Evolutionary conservation across 202 grass and related monocot species (phyloP).

Genomic region (Hordeum pubiflorum): DNA sequence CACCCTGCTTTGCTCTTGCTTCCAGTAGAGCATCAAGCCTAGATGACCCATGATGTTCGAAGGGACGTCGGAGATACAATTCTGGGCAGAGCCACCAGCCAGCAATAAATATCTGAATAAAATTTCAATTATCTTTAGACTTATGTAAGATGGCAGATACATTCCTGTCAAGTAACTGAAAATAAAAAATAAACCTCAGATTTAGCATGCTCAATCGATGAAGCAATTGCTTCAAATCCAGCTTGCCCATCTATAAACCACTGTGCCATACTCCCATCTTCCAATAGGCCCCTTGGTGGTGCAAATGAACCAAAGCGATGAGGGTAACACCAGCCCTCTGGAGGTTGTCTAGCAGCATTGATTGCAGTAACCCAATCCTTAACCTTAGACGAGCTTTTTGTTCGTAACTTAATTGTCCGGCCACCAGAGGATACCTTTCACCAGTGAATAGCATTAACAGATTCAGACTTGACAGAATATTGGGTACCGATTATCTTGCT

Average conservation of each 20-base stretch:
- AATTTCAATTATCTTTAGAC: slow-evolving; percentile 23
- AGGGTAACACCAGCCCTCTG: slow-evolving; percentile 88
- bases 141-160: background rate
- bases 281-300: slow-evolving; percentile 74
- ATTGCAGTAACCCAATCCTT: slow-evolving; percentile 93
- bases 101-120: slow-evolving; percentile 89
- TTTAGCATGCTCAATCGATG: slow-evolving; percentile 90
- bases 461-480: slow-evolving; percentile 24
- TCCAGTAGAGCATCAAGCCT: slow-evolving; percentile 82
- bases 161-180: slow-evolving; percentile 1
- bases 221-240: slow-evolving; percentile 78
- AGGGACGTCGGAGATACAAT: slow-evolving; percentile 85
- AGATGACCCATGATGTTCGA: slow-evolving; percentile 62
- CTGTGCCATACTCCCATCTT: slow-evolving; percentile 70
- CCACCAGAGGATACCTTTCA: slow-evolving; percentile 79
- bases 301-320: slow-evolving; percentile 95
- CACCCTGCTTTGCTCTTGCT: slow-evolving; percentile 89
- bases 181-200: slow-evolving; percentile 60
- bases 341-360: slow-evolving; percentile 80
- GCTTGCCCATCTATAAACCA: slow-evolving; percentile 94
- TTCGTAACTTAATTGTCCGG: slow-evolving; percentile 61
- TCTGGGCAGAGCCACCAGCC: slow-evolving; percentile 97
- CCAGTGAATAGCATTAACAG: slow-evolving; percentile 24
- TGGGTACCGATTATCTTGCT: background rate
- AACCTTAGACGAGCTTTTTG: slow-evolving; percentile 67